Conservation (phyloP, 2,329 filamentous ascomycete species). For the Escovopsis sp. region DNA sequence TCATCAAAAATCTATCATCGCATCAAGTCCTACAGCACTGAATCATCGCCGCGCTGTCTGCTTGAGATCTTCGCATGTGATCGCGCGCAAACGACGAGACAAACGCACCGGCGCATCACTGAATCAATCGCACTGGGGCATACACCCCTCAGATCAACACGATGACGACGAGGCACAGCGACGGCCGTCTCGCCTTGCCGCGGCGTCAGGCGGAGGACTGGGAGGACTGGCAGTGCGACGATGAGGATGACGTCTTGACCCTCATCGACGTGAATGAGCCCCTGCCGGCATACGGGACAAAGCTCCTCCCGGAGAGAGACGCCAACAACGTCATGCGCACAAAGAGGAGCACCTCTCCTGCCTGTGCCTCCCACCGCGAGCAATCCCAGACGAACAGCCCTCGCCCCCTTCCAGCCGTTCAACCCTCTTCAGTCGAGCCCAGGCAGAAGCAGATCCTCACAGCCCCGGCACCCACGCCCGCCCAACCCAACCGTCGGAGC, state of each 20-base stretch:
- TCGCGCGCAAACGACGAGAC: conserved; percentile 5
- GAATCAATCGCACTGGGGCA: conserved; percentile 4
- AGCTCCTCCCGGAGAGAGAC: neutral
- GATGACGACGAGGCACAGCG: conserved; percentile 7
- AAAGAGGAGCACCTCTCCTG: neutral
- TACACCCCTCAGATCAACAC: conserved; percentile 1
- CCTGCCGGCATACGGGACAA: conserved; percentile 5
- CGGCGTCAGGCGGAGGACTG: conserved; percentile 26
- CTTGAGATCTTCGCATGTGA: too few relatives aligned
- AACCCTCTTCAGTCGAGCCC: conserved; percentile 2
- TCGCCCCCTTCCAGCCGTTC: conserved; percentile 1
- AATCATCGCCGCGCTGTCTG: too few relatives aligned
- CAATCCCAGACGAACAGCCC: conserved; percentile 8
- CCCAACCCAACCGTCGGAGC: conserved; percentile 6
- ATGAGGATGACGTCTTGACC: conserved; percentile 31
- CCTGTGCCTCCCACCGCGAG: conserved; percentile 1
- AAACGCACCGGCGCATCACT: conserved; percentile 3
- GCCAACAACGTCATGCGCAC: neutral
- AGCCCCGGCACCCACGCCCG: conserved; percentile 8
- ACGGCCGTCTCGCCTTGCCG: conserved; percentile 7
- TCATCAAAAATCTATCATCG: too few relatives aligned
- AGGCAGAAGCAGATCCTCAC: conserved; percentile 1
- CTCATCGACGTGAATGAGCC: conserved; percentile 25
- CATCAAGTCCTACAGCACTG: neutral
- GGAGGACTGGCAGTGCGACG: conserved; percentile 41